phyloP scores from a whole-genome alignment of 306 rosid species.

The Hylodesmum podocarpum region DNA sequence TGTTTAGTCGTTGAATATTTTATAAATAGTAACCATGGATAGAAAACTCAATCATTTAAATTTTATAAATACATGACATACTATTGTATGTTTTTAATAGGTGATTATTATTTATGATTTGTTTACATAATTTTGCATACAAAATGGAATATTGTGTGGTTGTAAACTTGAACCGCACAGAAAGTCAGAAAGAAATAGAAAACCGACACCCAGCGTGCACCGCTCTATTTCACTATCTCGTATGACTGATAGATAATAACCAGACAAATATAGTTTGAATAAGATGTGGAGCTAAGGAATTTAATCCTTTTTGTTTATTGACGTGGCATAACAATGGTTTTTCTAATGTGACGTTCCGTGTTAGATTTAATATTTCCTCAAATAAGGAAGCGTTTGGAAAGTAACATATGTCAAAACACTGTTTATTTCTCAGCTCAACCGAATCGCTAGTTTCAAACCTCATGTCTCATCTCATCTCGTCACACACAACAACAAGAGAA shows the following conservation, averaged over 20 bases:
- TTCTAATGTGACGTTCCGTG: neutral
- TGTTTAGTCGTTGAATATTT: neutral
- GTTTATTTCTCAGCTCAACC: neutral
- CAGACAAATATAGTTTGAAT: neutral
- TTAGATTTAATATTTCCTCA: neutral
- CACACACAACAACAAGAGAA: too few species aligned
- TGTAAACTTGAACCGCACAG: neutral
- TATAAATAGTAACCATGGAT: neutral
- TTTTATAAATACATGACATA: too few species aligned
- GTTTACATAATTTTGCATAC: neutral
- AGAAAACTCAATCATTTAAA: neutral
- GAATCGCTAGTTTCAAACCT: neutral
- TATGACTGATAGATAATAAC: neutral
- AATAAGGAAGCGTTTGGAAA: neutral
- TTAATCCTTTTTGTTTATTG: neutral
- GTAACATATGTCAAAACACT: neutral
- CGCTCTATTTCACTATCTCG: neutral
- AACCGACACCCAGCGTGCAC: neutral
- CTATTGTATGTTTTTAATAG: too few species aligned
- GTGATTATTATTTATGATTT: neutral
- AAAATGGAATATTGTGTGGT: neutral
- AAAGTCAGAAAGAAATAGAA: neutral
- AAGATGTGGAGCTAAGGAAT: neutral
- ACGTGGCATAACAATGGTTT: slow-evolving; percentile 1
- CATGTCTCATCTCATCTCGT: too few species aligned